Percentiles rank a stretch among this genome's conserved stretches.
Conservation (phyloP, 2,329 filamentous ascomycete species). For the Piedraia hortae region DNA sequence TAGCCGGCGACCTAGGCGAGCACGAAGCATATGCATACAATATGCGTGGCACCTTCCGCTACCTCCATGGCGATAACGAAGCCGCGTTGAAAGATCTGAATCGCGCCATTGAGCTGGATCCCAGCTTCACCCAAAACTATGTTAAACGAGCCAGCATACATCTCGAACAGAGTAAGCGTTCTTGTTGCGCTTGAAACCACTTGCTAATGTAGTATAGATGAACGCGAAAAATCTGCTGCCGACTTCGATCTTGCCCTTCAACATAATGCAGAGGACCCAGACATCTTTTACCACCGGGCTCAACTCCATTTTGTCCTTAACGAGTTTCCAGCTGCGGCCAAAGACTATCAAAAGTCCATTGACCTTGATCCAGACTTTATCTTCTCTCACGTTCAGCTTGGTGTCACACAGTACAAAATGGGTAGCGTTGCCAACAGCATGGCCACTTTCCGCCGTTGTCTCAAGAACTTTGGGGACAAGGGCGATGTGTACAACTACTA, state of each 20-base stretch:
- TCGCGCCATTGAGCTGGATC: slow-evolving; percentile 77
- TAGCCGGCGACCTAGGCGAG: slow-evolving; percentile 51
- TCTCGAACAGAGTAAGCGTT: slow-evolving; percentile 60
- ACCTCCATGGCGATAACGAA: slow-evolving; percentile 66
- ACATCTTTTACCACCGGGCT: slow-evolving; percentile 97
- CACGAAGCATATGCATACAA: slow-evolving; percentile 84
- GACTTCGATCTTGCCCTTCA: slow-evolving; percentile 69
- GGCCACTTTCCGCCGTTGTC: slow-evolving; percentile 89
- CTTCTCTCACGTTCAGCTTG: slow-evolving; percentile 97
- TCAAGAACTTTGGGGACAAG: slow-evolving; percentile 94
- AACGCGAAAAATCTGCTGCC: slow-evolving; percentile 58
- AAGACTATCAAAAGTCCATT: slow-evolving; percentile 98
- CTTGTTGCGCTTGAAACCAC: slow-evolving; percentile 1
- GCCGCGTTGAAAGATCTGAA: slow-evolving; percentile 63
- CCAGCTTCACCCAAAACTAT: slow-evolving; percentile 75
- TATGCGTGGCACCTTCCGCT: slow-evolving; percentile 86
- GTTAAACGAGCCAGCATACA: slow-evolving; percentile 98
- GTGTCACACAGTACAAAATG: slow-evolving; percentile 99
- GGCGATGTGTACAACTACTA: slow-evolving; percentile 99
- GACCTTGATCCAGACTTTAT: slow-evolving; percentile 90
- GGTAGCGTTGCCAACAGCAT: slow-evolving; percentile 91
- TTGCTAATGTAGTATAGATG: slow-evolving; percentile 25
- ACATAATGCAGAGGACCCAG: slow-evolving; percentile 69
- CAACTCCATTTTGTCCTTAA: slow-evolving; percentile 95
- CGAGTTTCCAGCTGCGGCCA: slow-evolving; percentile 77